Evolutionary conservation across 1,139 yeast genomes (phyloP), one percentile per base, ranked within the genome.

Genomic region (Hemisphaericaspora xylofermentans): DNA sequence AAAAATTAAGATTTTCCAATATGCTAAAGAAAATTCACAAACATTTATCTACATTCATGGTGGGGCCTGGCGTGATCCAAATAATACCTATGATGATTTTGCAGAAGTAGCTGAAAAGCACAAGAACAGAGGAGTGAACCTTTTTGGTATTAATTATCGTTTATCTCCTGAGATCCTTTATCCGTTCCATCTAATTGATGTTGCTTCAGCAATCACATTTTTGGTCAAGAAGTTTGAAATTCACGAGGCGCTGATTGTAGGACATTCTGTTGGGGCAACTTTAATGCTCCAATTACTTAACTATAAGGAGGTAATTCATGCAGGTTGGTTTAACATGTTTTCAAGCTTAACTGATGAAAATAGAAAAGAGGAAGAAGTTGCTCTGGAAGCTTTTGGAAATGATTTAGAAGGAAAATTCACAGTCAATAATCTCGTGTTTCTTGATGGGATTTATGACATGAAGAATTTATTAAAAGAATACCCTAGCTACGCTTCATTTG

Each of bases 181-280:
- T 52, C 96, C 96, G 0, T 53, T 47, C 1, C 94, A 86, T 57
- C 46, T 83, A 10, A 41, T 66, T 0, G 96, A 88, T 50, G 78
- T 83, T 3, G 39, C 69, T 1, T 42, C 36, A 0, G 87, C 80
- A 42, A 53, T 9, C 47, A 52, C 2, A 57, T 80, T 3, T 46
- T 55, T 2, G 15, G 39, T n/a, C n/a, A n/a, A n/a, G 1, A 18
- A 38, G 51, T 5, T 51, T 49, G 35, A 48, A 46, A 1, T 40
- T 51, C 2, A 42, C 40, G 0, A 49, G 63, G 15, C 26, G 8
- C 65, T 66, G 44, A 45, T 81, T 6, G 69, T 79, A 5, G 96
- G 96, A 0, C 96, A 88, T 60, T 85, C 95, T 0, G 95, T 84
- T 2, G 96, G 96, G 0, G 88, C 93, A 1, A 81, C 87, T 3